Evolutionary conservation across 495 filamentous ascomycete species (phyloP).

Genomic region (Tuber microsphaerosporum): DNA sequence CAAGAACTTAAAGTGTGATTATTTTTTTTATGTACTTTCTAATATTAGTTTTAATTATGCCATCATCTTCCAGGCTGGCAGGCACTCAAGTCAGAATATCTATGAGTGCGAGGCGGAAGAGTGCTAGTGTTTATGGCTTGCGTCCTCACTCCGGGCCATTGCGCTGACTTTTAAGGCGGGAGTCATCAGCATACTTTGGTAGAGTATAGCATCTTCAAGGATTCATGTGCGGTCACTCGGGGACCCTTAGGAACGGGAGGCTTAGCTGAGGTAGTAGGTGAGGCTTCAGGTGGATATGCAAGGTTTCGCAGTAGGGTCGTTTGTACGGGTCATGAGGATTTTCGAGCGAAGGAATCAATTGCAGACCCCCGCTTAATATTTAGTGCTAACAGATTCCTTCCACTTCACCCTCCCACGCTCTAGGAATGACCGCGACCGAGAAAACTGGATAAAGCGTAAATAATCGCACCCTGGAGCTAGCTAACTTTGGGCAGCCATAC

Average conservation of each 20-base stretch:
- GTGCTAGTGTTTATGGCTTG: not conserved
- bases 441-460: no score
- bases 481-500: no score
- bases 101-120: not conserved
- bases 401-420: no score
- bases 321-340: not conserved
- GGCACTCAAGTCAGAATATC: not conserved
- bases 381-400: no score
- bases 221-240: not conserved
- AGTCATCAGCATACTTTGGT: not conserved
- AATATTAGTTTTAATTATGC: not conserved
- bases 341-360: not conserved
- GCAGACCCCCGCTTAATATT: not conserved
- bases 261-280: not conserved
- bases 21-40: not conserved
- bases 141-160: not conserved
- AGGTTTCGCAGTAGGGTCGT: not conserved
- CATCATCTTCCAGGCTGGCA: not conserved
- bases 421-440: no score
- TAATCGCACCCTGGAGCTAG: no score
- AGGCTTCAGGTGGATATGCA: not conserved
- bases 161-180: not conserved
- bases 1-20: not conserved
- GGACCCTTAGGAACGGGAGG: not conserved
- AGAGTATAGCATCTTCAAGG: not conserved